Conservation (phyloP, 345 rosid species). For the Gossypium anomalum region DNA sequence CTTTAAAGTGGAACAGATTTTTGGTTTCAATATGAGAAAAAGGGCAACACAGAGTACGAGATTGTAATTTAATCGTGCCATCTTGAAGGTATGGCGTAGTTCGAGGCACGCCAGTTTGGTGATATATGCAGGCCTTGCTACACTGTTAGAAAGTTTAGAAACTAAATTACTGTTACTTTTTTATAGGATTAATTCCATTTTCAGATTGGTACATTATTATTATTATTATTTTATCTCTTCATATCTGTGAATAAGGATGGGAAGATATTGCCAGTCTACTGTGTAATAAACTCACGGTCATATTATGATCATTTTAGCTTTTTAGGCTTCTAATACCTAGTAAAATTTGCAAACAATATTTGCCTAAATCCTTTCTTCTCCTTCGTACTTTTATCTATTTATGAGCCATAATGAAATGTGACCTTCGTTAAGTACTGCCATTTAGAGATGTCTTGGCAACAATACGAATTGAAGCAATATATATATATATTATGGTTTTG, state of each 20-base stretch:
- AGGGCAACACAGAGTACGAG: slow-evolving; percentile 22
- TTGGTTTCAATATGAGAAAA: slow-evolving; percentile 8
- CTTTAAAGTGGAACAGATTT: not conserved
- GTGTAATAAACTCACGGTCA: slow-evolving; percentile 30
- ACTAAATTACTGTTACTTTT: slow-evolving; percentile 20
- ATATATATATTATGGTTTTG: too few species aligned
- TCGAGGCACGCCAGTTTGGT: not conserved
- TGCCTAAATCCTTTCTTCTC: too few species aligned
- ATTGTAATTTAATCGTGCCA: not conserved
- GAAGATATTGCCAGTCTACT: slow-evolving; percentile 36
- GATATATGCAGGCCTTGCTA: not conserved
- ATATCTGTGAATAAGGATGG: slow-evolving; percentile 41
- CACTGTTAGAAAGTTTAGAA: slow-evolving; percentile 13
- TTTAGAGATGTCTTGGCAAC: not conserved
- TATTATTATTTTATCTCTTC: slow-evolving; percentile 13
- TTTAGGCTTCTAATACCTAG: not conserved
- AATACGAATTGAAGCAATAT: too few species aligned
- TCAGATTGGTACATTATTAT: slow-evolving; percentile 26
- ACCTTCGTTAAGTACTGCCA: too few species aligned
- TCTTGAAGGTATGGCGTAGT: slow-evolving; percentile 13
- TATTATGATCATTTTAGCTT: slow-evolving; percentile 13
- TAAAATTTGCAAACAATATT: slow-evolving; percentile 4
- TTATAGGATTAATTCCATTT: slow-evolving; percentile 18
- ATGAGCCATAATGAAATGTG: too few species aligned
- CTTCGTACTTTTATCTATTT: too few species aligned